phyloP scores from a whole-genome alignment of 1,284 basidiomycete species.

The Macrocystidia cucumis region DNA sequence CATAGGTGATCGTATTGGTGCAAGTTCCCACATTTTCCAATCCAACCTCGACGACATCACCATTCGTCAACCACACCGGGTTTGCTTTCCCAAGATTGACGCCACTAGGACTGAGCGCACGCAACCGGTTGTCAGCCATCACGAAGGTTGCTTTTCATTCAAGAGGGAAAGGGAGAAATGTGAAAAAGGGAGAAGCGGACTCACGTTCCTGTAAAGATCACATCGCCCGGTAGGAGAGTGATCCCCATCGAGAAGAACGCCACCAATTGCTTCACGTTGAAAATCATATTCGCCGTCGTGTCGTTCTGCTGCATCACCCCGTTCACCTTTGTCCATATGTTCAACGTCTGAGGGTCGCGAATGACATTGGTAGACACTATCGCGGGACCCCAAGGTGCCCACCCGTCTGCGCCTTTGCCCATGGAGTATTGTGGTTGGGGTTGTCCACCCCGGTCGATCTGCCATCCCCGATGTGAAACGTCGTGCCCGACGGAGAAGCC shows the following conservation, averaged over 20 bases:
- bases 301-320: constrained; percentile 39
- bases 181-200: constrained; percentile 8
- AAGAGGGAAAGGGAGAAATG: neutral
- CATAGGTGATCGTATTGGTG: constrained; percentile 24
- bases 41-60: constrained; percentile 31
- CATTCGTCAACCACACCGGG: constrained; percentile 28
- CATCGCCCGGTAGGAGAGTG: constrained; percentile 45
- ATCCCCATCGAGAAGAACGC: constrained; percentile 51
- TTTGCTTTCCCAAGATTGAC: constrained; percentile 26
- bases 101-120: constrained; percentile 20
- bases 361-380: constrained; percentile 36
- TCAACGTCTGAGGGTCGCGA: constrained; percentile 35
- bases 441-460: constrained; percentile 31
- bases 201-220: constrained; percentile 52
- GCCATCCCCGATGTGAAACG: constrained; percentile 36
- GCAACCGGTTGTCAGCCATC: constrained; percentile 4
- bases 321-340: constrained; percentile 41
- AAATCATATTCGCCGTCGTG: constrained; percentile 37
- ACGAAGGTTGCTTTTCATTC: neutral
- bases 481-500: constrained; percentile 32
- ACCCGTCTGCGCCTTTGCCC: constrained; percentile 35
- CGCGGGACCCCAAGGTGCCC: constrained; percentile 36
- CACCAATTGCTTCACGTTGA: constrained; percentile 33
- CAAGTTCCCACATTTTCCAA: constrained; percentile 29
- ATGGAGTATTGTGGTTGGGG: constrained; percentile 34